Evolutionary conservation across 2,329 filamentous ascomycete genomes (phyloP).

Genomic region (Monilinia aucupariae): DNA sequence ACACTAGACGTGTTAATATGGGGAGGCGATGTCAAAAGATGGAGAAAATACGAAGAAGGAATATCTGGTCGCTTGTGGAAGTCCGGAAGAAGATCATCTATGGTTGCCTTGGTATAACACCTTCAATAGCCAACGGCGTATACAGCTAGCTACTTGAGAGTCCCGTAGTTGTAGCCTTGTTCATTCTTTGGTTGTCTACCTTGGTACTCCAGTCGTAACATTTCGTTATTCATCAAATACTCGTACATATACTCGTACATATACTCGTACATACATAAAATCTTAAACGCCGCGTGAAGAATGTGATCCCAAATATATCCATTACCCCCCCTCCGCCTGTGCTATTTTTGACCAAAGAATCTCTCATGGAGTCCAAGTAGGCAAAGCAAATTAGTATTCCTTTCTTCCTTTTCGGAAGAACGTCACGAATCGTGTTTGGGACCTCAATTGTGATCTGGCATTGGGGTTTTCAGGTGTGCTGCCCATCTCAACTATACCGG

Average conservation of each 20-base stretch:
- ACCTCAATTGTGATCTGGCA: neutral
- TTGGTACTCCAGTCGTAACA: neutral
- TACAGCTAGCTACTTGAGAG: no score
- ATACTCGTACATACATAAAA: neutral
- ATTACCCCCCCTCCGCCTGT: neutral
- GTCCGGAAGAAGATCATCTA: no score
- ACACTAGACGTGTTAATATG: no score
- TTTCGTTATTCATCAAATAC: neutral
- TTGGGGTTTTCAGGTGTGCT: neutral
- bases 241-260: no score
- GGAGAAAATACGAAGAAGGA: no score
- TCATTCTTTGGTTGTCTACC: neutral
- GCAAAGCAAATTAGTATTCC: neutral
- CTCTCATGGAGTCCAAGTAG: neutral
- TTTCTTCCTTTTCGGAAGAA: slow-evolving; percentile 10
- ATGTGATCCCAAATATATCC: neutral
- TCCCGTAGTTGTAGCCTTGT: no score
- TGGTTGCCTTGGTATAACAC: no score
- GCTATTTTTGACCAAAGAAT: neutral
- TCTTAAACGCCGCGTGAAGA: neutral
- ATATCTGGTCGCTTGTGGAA: no score
- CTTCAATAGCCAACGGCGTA: no score
- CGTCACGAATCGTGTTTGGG: slow-evolving; percentile 12
- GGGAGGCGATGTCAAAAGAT: no score
- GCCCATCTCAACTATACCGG: slow-evolving; percentile 14